Base-by-base conservation (phyloP, 1,284 basidiomycete genomes). In the Ganoderma multipileum region DNA sequence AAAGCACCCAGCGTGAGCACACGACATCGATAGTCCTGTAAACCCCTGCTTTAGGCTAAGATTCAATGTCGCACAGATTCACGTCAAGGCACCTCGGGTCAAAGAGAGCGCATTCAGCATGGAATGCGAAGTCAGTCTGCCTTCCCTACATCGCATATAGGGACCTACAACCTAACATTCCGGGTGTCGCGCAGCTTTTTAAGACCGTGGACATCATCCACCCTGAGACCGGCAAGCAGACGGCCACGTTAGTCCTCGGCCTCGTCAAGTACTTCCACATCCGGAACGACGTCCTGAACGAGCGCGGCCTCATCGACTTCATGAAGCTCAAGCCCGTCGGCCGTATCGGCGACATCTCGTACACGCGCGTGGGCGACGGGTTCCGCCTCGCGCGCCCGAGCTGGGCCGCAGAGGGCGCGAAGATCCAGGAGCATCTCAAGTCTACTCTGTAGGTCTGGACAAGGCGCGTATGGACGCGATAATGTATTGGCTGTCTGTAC, bases 51-150 rank as follows among this genome's bases (percentile, higher is more conserved):
- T 3, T 38, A 12, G 4, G 9, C 23, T 9, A 30, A 28, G 3
- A 7, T 11, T 44, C 26, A 33, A 33, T 33, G 18, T 26, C 12
- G 14, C 36, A 6, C 57, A 77, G 76, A 42, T 71, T 7, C 70
- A 83, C 61, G 87, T 94, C 61, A 87, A 87, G 74, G 87, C 91
- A 1, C 82, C 91, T 16, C 84, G 90, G 64, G 91, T 94, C 2
- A 33, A 33, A 7, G 33, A 33, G 33, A 33, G 91, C 73, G 87
- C 87, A 9, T 87, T 93, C 72, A 87, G 87, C 68, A 86, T 94
- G 82, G 93, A 94, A 81, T 94, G 92, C 82, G 85, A 86, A 82
- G 87, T 87, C 76, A 65, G 80, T 47, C 44, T 23, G 44, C n/a
- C 7, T 11, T 11, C 75, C 18, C 12, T 42, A 58, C 66, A 61